Evolutionary conservation across 768 basidiomycete genomes (phyloP).

Genomic region (Coprinellus micaceus): DNA sequence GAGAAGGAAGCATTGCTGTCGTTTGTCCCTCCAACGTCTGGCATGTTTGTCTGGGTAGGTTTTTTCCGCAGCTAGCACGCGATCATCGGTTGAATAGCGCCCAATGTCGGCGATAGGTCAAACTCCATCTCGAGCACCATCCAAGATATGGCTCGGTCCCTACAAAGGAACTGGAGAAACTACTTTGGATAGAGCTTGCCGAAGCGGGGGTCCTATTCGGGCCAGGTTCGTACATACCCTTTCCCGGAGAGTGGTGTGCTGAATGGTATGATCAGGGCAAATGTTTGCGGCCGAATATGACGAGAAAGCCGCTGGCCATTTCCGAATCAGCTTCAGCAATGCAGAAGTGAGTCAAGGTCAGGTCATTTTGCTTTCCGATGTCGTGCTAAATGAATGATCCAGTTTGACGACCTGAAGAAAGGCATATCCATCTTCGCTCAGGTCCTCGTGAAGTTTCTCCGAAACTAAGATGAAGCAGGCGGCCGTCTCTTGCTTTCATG

Average conservation of each 20-base stretch:
- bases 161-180: slow-evolving; percentile 45
- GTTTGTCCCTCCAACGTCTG: slow-evolving; percentile 73
- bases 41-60: slow-evolving; percentile 78
- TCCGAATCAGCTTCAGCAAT: slow-evolving; percentile 56
- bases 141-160: slow-evolving; percentile 38
- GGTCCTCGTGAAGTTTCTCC: slow-evolving; percentile 38
- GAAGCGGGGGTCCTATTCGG: slow-evolving; percentile 60
- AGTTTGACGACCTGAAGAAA: slow-evolving; percentile 42
- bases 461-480: no score
- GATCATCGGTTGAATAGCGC: neutral
- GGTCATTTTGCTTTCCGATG: neutral
- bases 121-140: slow-evolving; percentile 58
- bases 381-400: neutral
- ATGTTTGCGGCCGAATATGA: slow-evolving; percentile 38
- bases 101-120: slow-evolving; percentile 42
- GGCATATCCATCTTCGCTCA: slow-evolving; percentile 43
- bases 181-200: slow-evolving; percentile 59
- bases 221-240: slow-evolving; percentile 44
- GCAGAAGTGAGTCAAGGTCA: slow-evolving; percentile 36
- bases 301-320: slow-evolving; percentile 39
- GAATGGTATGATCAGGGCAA: slow-evolving; percentile 20
- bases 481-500: no score
- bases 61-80: neutral
- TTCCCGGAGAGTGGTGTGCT: neutral
- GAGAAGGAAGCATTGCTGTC: slow-evolving; percentile 43